Conservation (phyloP, 495 filamentous ascomycete species). For the Chlorociboria aeruginascens region DNA sequence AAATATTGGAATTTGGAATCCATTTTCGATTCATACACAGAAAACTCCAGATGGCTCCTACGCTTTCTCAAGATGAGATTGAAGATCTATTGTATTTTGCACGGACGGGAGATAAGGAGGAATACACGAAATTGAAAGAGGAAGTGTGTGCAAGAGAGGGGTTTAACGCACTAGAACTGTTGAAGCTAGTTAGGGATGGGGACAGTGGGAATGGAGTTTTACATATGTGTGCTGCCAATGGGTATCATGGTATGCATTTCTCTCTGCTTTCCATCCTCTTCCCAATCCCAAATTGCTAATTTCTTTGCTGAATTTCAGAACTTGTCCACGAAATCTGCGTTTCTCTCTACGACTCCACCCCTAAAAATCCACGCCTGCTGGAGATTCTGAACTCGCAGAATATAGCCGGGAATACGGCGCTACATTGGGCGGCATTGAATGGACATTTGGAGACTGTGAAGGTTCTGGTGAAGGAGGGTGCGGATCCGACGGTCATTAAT, state of each 20-base stretch:
- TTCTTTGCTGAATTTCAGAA: conserved; percentile 22
- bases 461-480: conserved; percentile 53
- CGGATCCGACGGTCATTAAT: conserved; percentile 64
- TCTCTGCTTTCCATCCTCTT: background rate
- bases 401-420: conserved; percentile 68
- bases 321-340: conserved; percentile 37
- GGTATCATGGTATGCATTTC: conserved; percentile 51
- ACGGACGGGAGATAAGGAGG: conserved; percentile 59
- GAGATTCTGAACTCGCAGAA: conserved; percentile 58
- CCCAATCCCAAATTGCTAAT: background rate
- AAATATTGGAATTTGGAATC: background rate
- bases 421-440: conserved; percentile 88
- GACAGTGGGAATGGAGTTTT: conserved; percentile 59
- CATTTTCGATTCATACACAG: background rate
- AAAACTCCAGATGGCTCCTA: conserved; percentile 27
- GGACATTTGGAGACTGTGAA: conserved; percentile 75
- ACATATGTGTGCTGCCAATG: conserved; percentile 87
- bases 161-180: conserved; percentile 39
- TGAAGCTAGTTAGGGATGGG: conserved; percentile 55
- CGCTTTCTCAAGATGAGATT: conserved; percentile 60
- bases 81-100: conserved; percentile 83
- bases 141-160: conserved; percentile 43
- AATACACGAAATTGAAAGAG: conserved; percentile 49
- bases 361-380: conserved; percentile 20
- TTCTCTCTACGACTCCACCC: conserved; percentile 21